A percentile compares a stretch with the other conserved stretches of the same genome.
Conservation (phyloP, 2,329 filamentous ascomycete genomes). For the Waltergamsia citrina region DNA sequence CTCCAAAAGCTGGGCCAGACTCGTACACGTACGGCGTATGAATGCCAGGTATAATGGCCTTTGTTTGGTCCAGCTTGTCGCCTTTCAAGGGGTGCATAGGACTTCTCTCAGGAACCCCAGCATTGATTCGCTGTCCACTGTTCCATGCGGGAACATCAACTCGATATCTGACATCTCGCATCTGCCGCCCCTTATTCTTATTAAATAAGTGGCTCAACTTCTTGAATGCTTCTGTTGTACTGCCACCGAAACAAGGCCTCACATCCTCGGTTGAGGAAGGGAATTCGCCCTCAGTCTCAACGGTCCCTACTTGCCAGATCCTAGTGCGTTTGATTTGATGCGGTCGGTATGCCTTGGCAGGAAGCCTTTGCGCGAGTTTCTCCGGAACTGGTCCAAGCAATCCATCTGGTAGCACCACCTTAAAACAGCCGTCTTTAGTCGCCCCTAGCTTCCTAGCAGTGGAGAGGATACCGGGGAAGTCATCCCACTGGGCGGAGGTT, state of each 20-base stretch:
- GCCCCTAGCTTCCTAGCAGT: slow-evolving; percentile 20
- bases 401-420: slow-evolving; percentile 21
- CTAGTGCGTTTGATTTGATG: slow-evolving; percentile 21
- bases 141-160: slow-evolving; percentile 29
- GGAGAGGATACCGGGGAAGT: slow-evolving; percentile 24
- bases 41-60: slow-evolving; percentile 26
- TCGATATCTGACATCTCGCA: slow-evolving; percentile 25
- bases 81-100: slow-evolving; percentile 26
- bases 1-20: slow-evolving; percentile 25
- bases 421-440: slow-evolving; percentile 25
- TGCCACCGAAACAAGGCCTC: neutral
- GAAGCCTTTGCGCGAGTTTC: slow-evolving; percentile 16
- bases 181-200: slow-evolving; percentile 23
- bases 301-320: slow-evolving; percentile 25
- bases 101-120: slow-evolving; percentile 24
- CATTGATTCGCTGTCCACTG: slow-evolving; percentile 19
- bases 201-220: slow-evolving; percentile 23
- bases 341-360: slow-evolving; percentile 25
- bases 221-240: slow-evolving; percentile 14
- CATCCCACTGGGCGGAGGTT: slow-evolving; percentile 21
- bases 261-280: slow-evolving; percentile 12
- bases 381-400: slow-evolving; percentile 20
- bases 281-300: slow-evolving; percentile 21
- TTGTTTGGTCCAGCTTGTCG: slow-evolving; percentile 24
- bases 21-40: slow-evolving; percentile 31